Evolutionary conservation across 768 basidiomycete genomes (phyloP).

Genomic region (Hericium alpestre): DNA sequence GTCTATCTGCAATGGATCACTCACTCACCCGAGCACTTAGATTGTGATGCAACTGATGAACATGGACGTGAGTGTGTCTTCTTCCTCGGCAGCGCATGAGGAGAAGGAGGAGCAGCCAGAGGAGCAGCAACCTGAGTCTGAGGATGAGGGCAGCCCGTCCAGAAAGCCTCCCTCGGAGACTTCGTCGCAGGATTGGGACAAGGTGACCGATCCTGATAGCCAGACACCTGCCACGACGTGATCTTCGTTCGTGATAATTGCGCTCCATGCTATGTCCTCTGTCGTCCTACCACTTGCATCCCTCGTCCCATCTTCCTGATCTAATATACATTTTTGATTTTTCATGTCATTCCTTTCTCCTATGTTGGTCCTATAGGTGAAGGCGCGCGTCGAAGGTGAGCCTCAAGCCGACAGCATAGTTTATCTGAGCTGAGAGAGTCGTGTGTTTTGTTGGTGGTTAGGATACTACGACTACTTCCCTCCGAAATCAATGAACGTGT

Average conservation of each 20-base stretch:
- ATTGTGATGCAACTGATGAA: slow-evolving; percentile 78
- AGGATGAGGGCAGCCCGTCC: slow-evolving; percentile 50
- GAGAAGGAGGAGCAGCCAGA: slow-evolving; percentile 13
- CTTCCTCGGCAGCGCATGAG: slow-evolving; percentile 27
- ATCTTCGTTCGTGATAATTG: slow-evolving; percentile 11
- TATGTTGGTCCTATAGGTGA: slow-evolving; percentile 36
- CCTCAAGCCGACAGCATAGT: slow-evolving; percentile 12
- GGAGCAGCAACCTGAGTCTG: slow-evolving; percentile 25
- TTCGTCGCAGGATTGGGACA: slow-evolving; percentile 88
- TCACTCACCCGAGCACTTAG: slow-evolving; percentile 21
- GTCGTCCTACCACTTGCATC: slow-evolving; percentile 16
- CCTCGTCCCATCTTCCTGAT: slow-evolving; percentile 15
- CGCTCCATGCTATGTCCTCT: slow-evolving; percentile 8
- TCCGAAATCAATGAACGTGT: slow-evolving; percentile 58
- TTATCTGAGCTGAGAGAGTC: slow-evolving; percentile 14
- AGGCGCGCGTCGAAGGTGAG: slow-evolving; percentile 69
- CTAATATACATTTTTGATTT: slow-evolving; percentile 48
- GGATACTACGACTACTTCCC: slow-evolving; percentile 76
- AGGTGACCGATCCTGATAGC: slow-evolving; percentile 64
- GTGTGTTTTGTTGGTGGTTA: slow-evolving; percentile 22
- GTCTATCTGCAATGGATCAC: background rate
- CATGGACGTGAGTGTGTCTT: slow-evolving; percentile 73
- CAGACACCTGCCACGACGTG: slow-evolving; percentile 34
- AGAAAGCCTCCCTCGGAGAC: slow-evolving; percentile 72
- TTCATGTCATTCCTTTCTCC: slow-evolving; percentile 18